phyloP scores from a whole-genome alignment of 768 basidiomycete genomes.

The Rhodosporidiobolus odoratus region DNA sequence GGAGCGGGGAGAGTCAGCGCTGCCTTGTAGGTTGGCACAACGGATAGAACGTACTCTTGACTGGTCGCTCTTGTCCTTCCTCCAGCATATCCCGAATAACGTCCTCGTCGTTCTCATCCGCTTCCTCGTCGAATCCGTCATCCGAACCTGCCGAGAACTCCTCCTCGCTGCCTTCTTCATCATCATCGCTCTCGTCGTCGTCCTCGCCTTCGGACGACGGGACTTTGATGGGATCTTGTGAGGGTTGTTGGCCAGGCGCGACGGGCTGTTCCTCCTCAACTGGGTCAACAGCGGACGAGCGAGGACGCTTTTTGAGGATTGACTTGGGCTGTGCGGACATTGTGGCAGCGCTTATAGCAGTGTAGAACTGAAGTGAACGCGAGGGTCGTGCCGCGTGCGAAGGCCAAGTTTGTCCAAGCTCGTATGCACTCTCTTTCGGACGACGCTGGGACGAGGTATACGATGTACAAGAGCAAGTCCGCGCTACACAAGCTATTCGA shows the following conservation, averaged over 20 bases:
- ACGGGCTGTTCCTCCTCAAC: constrained; percentile 12
- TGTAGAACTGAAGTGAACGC: not conserved
- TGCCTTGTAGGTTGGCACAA: no score
- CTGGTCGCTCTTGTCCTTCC: constrained; percentile 25
- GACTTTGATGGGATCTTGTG: constrained; percentile 3
- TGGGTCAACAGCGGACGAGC: constrained; percentile 21
- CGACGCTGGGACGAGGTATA: no score
- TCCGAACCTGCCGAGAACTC: constrained; percentile 25
- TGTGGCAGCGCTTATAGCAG: not conserved
- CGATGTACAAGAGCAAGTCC: no score
- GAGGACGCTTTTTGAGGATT: constrained; percentile 36
- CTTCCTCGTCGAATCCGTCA: constrained; percentile 14
- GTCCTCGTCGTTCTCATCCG: constrained; percentile 31
- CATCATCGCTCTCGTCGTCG: constrained; percentile 17
- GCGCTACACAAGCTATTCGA: not conserved
- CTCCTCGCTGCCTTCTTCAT: constrained; percentile 6
- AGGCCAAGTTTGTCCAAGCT: not conserved
- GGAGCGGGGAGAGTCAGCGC: no score
- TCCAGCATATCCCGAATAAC: constrained; percentile 33
- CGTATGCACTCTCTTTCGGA: not conserved
- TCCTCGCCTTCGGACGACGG: constrained; percentile 7
- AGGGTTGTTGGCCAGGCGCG: not conserved
- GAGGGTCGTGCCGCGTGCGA: not conserved
- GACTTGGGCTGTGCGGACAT: constrained; percentile 26
- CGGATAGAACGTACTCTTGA: constrained; percentile 27